Evolutionary conservation across 164 flowering plant genomes (phyloP).

Genomic region (Magnolia officinalis): DNA sequence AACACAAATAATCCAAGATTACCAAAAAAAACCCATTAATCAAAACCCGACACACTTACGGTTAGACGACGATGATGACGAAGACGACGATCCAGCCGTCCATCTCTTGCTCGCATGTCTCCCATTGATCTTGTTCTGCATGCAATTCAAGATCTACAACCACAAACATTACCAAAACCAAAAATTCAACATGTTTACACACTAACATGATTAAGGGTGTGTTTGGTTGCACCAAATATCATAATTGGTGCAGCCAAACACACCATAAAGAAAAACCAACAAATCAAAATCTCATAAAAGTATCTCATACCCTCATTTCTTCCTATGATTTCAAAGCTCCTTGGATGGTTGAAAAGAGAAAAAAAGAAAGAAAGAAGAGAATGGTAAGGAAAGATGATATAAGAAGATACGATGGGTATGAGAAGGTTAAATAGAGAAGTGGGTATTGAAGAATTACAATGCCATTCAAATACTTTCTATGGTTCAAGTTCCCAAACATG

Average conservation of each 20-base stretch:
- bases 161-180: not conserved
- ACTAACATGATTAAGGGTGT: not conserved
- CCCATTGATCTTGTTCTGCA: slow-evolving; percentile 52
- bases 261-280: no score
- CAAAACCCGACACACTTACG: not conserved
- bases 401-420: not conserved
- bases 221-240: not conserved
- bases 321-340: not conserved
- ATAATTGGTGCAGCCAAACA: no score
- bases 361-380: not conserved
- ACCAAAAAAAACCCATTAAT: no score
- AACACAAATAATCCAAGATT: no score
- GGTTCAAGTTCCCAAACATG: slow-evolving; percentile 50
- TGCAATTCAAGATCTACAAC: slow-evolving; percentile 53
- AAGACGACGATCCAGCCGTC: slow-evolving; percentile 8
- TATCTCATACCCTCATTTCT: not conserved
- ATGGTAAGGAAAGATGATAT: not conserved
- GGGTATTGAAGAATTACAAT: slow-evolving; percentile 14
- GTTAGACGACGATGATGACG: not conserved
- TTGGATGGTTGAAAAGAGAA: not conserved
- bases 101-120: slow-evolving; percentile 26
- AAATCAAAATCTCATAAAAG: not conserved
- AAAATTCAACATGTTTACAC: not conserved
- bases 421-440: slow-evolving; percentile 23
- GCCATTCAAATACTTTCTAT: slow-evolving; percentile 9